Base-by-base conservation (phyloP, 306 rosid species). In the Myrica gale region DNA sequence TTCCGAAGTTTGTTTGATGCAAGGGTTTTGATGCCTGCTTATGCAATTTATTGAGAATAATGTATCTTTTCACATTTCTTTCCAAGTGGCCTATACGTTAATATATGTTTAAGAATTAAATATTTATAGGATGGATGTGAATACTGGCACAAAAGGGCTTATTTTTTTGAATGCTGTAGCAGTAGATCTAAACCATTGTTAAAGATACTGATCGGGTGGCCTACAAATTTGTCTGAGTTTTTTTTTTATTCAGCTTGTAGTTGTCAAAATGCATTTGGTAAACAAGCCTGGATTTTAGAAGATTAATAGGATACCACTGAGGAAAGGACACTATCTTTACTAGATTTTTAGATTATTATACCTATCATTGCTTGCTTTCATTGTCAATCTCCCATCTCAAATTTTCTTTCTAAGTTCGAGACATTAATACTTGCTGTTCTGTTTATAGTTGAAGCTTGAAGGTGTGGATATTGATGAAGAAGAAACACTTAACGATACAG, bases 401-500 rank as follows among this genome's bases (percentile, higher is more conserved):
- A 3, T 17, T 65, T 57, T n/a, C 3, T 67, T 26, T 68, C 78
- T 61, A 52, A 51, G 71, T 48, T 72, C 39, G 50, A 65, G 47
- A 62, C 66, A 44, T 77, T 75, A 70, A 61, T 47, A 10, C 76
- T 20, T 55, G 32, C 65, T 69, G 16, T 58, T 51, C 72, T 19
- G 11, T 45, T 83, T 80, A 74, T 83, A 95, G 99, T 71, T 95
- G 83, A 89, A 82, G 81, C 93, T 90, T 62, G 84, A 92, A 45
- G 98, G 99, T 76, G 82, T 84, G 51, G 88, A 90, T 77, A 74
- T 95, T 53, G 88, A 95, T 66, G 96, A 95, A 76, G 98, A 95
- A 79, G 97, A 88, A 85, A 95, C 97, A 37, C 77, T 92, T 83
- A 84, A 93, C 7, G 97, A 92, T 74, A 78, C 81, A 5, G 90